A percentile compares a stretch with the other conserved stretches of the same genome.
Conservation (phyloP, 768 basidiomycete genomes). For the Wakefieldia striispora region DNA sequence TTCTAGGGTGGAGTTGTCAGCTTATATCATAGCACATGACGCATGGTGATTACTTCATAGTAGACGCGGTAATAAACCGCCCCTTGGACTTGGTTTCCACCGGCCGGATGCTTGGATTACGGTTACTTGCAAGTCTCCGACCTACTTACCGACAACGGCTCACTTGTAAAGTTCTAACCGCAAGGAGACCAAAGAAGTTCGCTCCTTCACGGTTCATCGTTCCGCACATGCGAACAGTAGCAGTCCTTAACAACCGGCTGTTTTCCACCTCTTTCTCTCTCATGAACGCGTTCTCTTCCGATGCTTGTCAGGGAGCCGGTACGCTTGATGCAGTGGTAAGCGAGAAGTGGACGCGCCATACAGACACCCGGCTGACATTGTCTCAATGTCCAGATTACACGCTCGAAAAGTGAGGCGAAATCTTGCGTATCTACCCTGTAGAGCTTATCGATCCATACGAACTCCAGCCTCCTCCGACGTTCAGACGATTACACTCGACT, state of each 20-base stretch:
- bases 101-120: conserved; percentile 6
- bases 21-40: no score
- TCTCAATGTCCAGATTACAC: conserved; percentile 11
- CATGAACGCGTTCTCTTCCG: conserved; percentile 5
- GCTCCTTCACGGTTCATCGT: background rate
- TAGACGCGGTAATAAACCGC: no score
- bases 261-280: conserved; percentile 1
- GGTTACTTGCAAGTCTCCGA: conserved; percentile 1
- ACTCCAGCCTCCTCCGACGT: conserved; percentile 16
- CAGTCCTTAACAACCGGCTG: background rate
- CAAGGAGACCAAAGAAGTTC: background rate
- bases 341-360: background rate
- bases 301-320: background rate
- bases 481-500: conserved; percentile 4
- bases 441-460: background rate
- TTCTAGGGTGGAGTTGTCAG: no score
- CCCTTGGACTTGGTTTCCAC: background rate
- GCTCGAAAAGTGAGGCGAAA: conserved; percentile 20
- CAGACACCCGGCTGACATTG: background rate
- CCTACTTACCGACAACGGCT: background rate
- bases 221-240: background rate
- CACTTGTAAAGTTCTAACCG: background rate
- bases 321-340: conserved; percentile 23
- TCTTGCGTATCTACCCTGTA: background rate
- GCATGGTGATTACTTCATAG: no score